phyloP scores from a whole-genome alignment of 2,329 filamentous ascomycete species.

The Leptographium wingfieldii region DNA sequence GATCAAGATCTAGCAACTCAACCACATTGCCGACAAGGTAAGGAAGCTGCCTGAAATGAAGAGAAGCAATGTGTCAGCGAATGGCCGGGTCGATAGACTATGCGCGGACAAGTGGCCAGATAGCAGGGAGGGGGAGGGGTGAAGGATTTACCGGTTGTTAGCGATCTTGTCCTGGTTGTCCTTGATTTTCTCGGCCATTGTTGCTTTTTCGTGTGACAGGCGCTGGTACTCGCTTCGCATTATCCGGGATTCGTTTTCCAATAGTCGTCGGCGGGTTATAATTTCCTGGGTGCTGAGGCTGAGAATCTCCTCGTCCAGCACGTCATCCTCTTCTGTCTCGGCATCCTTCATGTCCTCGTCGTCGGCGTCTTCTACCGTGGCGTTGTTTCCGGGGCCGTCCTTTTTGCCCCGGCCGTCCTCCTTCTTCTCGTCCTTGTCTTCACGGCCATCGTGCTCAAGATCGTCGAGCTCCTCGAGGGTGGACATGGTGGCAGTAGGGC shows the following conservation, averaged over 20 bases:
- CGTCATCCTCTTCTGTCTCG: slow-evolving; percentile 60
- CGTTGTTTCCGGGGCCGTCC: slow-evolving; percentile 19
- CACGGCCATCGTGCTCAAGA: slow-evolving; percentile 67
- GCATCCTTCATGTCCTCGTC: slow-evolving; percentile 91
- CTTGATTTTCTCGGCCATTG: slow-evolving; percentile 98
- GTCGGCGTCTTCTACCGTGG: slow-evolving; percentile 40
- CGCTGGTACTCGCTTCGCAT: slow-evolving; percentile 97
- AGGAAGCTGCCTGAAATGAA: slow-evolving; percentile 64
- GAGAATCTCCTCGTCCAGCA: slow-evolving; percentile 87
- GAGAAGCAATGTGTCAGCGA: background rate
- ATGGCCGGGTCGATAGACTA: background rate
- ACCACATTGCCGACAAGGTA: slow-evolving; percentile 98
- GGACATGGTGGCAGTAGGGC: slow-evolving; percentile 50
- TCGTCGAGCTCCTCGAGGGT: slow-evolving; percentile 88
- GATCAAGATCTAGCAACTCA: slow-evolving; percentile 90
- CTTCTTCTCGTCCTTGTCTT: slow-evolving; percentile 36
- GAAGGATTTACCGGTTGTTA: slow-evolving; percentile 65
- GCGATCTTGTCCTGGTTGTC: slow-evolving; percentile 98
- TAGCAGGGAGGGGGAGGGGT: background rate
- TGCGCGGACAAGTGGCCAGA: no score
- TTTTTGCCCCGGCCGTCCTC: slow-evolving; percentile 20
- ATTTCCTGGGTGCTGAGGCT: slow-evolving; percentile 91
- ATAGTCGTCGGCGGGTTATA: slow-evolving; percentile 72
- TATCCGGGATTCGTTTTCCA: slow-evolving; percentile 96
- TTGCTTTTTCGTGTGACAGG: slow-evolving; percentile 85